Evolutionary conservation across 2,329 filamentous ascomycete genomes (phyloP).

Genomic region (Phyllosticta paracitricarpa): DNA sequence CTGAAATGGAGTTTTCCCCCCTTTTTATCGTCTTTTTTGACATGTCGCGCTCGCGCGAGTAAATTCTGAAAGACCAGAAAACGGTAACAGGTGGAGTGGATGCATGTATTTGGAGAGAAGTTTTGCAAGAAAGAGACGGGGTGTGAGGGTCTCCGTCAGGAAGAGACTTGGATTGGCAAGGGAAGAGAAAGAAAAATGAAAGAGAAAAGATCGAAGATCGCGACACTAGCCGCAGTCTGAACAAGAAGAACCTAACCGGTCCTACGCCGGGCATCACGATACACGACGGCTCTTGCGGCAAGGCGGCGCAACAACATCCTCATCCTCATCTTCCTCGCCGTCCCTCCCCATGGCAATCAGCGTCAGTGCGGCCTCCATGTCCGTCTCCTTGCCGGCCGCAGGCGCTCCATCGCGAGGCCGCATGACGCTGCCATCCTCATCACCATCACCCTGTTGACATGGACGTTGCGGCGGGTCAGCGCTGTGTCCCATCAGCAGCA

Average conservation of each 20-base stretch:
- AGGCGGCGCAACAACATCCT: neutral
- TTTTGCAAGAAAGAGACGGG: no score
- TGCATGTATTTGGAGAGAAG: no score
- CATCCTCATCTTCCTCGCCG: conserved; percentile 9
- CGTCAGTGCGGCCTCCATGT: conserved; percentile 1
- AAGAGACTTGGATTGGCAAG: no score
- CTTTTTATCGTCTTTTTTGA: no score
- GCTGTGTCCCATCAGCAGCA: conserved; percentile 15
- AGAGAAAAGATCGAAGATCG: no score
- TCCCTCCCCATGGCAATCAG: conserved; percentile 15
- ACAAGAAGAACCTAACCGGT: neutral
- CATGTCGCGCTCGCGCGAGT: no score
- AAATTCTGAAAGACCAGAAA: no score
- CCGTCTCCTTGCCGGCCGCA: neutral
- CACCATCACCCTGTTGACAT: neutral
- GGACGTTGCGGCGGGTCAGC: neutral
- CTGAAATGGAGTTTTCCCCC: no score
- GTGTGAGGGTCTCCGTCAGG: no score
- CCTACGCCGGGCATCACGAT: neutral
- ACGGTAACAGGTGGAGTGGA: no score
- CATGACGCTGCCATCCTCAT: neutral
- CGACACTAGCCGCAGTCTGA: neutral
- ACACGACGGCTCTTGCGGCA: neutral
- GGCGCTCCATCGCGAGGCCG: neutral
- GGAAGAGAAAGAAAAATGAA: no score